Percentiles rank a stretch among this genome's conserved stretches.
phyloP scores from a whole-genome alignment of 2,329 filamentous ascomycete genomes.

The Cryphonectria parasitica region DNA sequence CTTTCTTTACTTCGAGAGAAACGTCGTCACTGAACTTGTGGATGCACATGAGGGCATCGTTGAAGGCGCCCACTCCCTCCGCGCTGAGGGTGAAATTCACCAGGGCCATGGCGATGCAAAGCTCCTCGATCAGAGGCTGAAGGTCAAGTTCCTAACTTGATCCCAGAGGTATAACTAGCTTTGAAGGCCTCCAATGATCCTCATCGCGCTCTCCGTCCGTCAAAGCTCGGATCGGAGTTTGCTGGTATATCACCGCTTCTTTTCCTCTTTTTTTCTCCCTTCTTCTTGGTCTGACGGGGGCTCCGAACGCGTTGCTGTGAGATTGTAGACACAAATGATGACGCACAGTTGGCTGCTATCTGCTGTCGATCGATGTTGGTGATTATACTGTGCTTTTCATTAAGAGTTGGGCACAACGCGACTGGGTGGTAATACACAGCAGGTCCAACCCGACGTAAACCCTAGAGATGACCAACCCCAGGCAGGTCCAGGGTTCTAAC shows the following conservation, averaged over 20 bases:
- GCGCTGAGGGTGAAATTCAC: conserved; percentile 75
- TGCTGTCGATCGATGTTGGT: neutral
- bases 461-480: neutral
- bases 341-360: neutral
- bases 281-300: neutral
- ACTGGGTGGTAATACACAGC: neutral
- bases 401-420: neutral
- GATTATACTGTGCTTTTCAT: neutral
- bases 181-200: neutral
- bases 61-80: conserved; percentile 70
- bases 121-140: neutral
- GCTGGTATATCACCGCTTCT: neutral
- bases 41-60: conserved; percentile 75
- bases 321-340: neutral
- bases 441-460: neutral
- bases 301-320: neutral
- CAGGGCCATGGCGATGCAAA: conserved; percentile 51
- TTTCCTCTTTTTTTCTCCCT: too few species aligned
- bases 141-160: neutral
- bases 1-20: conserved; percentile 71
- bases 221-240: neutral
- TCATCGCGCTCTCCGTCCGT: neutral
- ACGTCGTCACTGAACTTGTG: conserved; percentile 82
- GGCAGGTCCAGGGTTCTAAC: neutral
- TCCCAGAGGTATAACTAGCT: neutral